A percentile compares a stretch with the other conserved stretches of the same genome.
phyloP scores from a whole-genome alignment of 129 eudicot genomes.

The Ambrosia trifida region DNA sequence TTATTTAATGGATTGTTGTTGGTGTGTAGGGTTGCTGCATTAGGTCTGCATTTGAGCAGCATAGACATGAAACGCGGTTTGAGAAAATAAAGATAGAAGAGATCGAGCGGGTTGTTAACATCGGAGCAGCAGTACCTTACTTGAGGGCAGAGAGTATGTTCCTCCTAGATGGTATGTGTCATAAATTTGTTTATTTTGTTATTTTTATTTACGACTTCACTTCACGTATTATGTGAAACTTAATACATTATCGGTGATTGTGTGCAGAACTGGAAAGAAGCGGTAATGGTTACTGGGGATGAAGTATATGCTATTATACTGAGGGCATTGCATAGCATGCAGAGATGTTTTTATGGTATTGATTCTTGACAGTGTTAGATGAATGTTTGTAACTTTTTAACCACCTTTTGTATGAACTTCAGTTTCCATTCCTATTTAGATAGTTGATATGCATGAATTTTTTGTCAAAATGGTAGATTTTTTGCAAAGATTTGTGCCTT shows the following conservation, averaged over 20 bases:
- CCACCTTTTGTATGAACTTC: conserved; percentile 16
- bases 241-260: neutral
- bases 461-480: no score
- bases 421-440: neutral
- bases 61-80: conserved; percentile 74
- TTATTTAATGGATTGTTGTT: conserved; percentile 2
- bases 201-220: neutral
- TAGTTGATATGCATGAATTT: neutral
- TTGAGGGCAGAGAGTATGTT: conserved; percentile 60
- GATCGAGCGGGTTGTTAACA: conserved; percentile 64
- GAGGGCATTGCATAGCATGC: neutral
- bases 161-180: conserved; percentile 67
- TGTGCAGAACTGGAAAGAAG: conserved; percentile 61
- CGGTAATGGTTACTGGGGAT: conserved; percentile 49
- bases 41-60: conserved; percentile 70
- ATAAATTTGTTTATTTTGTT: neutral
- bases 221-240: neutral
- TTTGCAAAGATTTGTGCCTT: no score
- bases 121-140: conserved; percentile 60
- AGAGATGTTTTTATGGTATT: conserved; percentile 2
- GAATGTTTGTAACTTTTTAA: conserved; percentile 21
- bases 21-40: conserved; percentile 70
- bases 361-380: neutral
- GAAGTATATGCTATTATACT: conserved; percentile 46
- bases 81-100: conserved; percentile 74